Percentiles rank a stretch among this genome's conserved stretches.
These are phyloP conservation scores for Silene noctiflora DNA, from an alignment of 179 eudicot genomes.

Conservation along the genomic window DNA sequence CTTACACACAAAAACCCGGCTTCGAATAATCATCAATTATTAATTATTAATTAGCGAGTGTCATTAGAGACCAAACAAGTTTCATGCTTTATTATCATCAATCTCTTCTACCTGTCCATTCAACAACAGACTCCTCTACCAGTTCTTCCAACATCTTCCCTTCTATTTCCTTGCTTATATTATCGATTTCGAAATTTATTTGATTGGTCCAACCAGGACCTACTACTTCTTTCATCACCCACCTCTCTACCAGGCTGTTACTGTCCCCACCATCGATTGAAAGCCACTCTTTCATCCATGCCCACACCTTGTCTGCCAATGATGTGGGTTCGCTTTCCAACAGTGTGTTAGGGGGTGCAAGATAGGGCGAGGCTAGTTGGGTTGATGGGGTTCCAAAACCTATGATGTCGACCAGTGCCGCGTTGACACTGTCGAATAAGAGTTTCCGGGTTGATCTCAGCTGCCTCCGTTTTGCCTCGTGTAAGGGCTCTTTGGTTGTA, in stretches of 20 bases:
- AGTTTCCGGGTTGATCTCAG: constrained; percentile 60
- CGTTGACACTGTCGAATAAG: constrained; percentile 76
- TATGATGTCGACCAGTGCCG: constrained; percentile 49
- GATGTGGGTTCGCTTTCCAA: constrained; percentile 16
- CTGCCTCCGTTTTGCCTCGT: constrained; percentile 55
- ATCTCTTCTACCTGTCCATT: constrained; percentile 43
- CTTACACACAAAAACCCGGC: constrained; percentile 28
- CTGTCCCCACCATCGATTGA: constrained; percentile 30
- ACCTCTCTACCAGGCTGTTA: constrained; percentile 54
- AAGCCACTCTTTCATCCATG: constrained; percentile 56
- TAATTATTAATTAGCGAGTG: constrained; percentile 14
- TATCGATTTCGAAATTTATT: constrained; percentile 50
- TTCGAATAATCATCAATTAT: constrained; percentile 18
- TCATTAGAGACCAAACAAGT: constrained; percentile 11
- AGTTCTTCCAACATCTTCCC: constrained; percentile 69
- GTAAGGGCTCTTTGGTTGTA: constrained; percentile 40
- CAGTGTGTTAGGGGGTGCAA: constrained; percentile 11
- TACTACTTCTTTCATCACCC: constrained; percentile 59
- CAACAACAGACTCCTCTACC: constrained; percentile 59
- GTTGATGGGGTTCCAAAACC: constrained; percentile 32
- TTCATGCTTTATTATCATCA: constrained; percentile 13
- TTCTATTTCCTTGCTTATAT: constrained; percentile 65
- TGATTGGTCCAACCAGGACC: constrained; percentile 64
- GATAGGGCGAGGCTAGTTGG: constrained; percentile 22
- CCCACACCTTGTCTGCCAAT: constrained; percentile 56